phyloP scores from a whole-genome alignment of 2,329 filamentous ascomycete species.

The Periconia sp. region DNA sequence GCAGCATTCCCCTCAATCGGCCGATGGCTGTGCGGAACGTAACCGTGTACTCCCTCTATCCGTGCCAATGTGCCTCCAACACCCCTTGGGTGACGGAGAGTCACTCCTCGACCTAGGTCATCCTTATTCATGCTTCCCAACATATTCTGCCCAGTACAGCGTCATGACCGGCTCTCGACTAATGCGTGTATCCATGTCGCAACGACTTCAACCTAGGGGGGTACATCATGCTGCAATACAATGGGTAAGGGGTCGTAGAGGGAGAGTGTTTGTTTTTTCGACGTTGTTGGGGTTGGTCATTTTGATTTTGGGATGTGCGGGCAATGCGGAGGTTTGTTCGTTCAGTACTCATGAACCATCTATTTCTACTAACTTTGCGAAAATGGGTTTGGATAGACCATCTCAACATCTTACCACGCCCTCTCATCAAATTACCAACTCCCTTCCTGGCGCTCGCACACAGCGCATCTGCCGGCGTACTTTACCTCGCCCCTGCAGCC shows the following conservation, averaged over 20 bases:
- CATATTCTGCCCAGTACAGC: not conserved
- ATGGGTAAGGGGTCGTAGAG: slow-evolving; percentile 33
- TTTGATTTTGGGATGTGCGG: slow-evolving; percentile 21
- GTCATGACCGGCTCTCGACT: not conserved
- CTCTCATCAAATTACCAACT: slow-evolving; percentile 26
- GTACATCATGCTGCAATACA: slow-evolving; percentile 30
- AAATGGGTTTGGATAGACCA: slow-evolving; percentile 14
- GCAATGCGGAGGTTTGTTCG: slow-evolving; percentile 20
- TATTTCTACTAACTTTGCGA: not conserved
- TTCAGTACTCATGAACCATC: not conserved
- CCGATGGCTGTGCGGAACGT: not conserved
- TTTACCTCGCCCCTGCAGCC: slow-evolving; percentile 32
- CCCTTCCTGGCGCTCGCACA: slow-evolving; percentile 31
- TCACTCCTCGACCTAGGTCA: not conserved
- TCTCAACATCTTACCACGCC: slow-evolving; percentile 28
- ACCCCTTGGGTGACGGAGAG: not conserved
- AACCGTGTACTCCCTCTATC: not conserved
- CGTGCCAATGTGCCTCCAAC: not conserved
- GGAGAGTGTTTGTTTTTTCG: slow-evolving; percentile 25
- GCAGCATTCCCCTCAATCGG: not conserved
- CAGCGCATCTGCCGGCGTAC: slow-evolving; percentile 24
- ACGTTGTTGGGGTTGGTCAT: slow-evolving; percentile 21
- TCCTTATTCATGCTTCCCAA: not conserved
- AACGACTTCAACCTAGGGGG: slow-evolving; percentile 22
- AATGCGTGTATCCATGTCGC: slow-evolving; percentile 24